Base-by-base conservation (phyloP, 495 filamentous ascomycete species). In the Hypoxylon lienhwacheense region DNA sequence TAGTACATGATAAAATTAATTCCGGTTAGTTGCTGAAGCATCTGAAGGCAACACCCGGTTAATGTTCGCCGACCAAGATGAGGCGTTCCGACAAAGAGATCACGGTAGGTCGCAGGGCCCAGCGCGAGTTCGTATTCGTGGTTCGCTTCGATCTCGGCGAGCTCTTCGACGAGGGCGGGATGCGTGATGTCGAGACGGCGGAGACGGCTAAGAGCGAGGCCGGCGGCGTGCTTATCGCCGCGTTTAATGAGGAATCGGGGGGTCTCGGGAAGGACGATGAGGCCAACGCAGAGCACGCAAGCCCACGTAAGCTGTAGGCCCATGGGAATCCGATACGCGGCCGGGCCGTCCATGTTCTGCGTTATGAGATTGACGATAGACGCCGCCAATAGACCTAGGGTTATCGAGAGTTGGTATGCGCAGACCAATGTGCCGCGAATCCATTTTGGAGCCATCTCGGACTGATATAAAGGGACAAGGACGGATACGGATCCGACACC, bases 341-440 rank as follows among this genome's bases (percentile, higher is more conserved):
- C 79, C 10, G 79, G 75, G 46, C 85, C 75, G 5, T 76, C 62
- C 37, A 86, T 77, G 37, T 77, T 72, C 66, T 86, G 77, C 33
- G 88, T 91, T 7, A 83, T 69, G 56, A 95, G 89, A 73, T 91
- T 89, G 64, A 92, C 85, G 63, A 87, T 81, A 35, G 90, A 80
- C n/a, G 91, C 89, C 36, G 90, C 71, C 26, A 96, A 76, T 4
- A 96, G 76, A 53, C 91, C 91, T 19, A 89, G 66, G 15, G 91
- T 96, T 70, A 96, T 95, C 44, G 87, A 89, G 47, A 95, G 77
- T 74, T 96, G 91, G 70, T 96, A 96, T 33, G 86, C 85, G 67
- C 88, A 89, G 43, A 96, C 89, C 20, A 95, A 80, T n/a, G 88
- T 86, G 65, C 91, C 91, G 72, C 91, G 84, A 63, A 96, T 88